Conservation (phyloP, 345 rosid species). For the Rhodomyrtus tomentosa region DNA sequence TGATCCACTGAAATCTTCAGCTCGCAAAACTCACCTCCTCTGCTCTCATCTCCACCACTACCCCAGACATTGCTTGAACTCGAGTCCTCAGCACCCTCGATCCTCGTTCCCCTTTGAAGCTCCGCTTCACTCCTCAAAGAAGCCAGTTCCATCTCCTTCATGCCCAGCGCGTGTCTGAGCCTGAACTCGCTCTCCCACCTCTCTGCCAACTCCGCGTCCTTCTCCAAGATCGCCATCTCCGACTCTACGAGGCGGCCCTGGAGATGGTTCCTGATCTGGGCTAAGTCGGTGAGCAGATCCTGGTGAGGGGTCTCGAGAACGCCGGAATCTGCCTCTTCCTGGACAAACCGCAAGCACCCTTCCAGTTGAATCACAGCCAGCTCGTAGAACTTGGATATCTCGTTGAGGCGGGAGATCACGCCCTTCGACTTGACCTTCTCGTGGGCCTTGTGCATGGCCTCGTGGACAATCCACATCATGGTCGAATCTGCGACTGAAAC, state of each 20-base stretch:
- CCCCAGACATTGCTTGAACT: constrained; percentile 1
- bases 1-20: constrained; percentile 58
- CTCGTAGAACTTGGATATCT: constrained; percentile 69
- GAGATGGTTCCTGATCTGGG: constrained; percentile 63
- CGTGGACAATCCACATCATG: constrained; percentile 71
- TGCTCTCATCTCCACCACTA: constrained; percentile 12
- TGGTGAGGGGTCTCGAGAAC: constrained; percentile 43
- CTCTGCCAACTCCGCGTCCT: constrained; percentile 51
- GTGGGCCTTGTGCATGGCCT: constrained; percentile 73
- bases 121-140: constrained; percentile 36
- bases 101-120: constrained; percentile 11
- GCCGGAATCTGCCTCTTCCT: constrained; percentile 42
- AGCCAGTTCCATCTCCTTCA: constrained; percentile 42
- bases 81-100: constrained; percentile 14
- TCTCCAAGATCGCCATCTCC: constrained; percentile 50
- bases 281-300: constrained; percentile 47
- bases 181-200: constrained; percentile 40
- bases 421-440: constrained; percentile 61
- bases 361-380: constrained; percentile 71
- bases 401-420: constrained; percentile 50
- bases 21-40: constrained; percentile 43
- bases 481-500: constrained; percentile 63
- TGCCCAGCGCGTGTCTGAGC: constrained; percentile 43
- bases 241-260: constrained; percentile 50
- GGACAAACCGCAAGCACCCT: constrained; percentile 62